Conservation (phyloP, 148 eudicot genomes). For the Camellia japonica region DNA sequence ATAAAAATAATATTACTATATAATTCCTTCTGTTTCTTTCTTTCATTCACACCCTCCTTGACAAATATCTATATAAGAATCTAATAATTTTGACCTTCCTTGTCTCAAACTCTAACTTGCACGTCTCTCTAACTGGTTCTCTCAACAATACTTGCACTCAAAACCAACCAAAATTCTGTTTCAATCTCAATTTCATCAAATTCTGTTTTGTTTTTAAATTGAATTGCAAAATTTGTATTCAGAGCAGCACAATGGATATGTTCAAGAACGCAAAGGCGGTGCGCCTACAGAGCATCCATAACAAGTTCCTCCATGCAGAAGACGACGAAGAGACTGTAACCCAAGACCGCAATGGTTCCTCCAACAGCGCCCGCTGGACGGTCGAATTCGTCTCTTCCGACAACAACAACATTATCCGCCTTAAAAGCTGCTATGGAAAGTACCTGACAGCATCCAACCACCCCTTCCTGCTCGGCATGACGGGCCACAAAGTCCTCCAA, state of each 20-base stretch:
- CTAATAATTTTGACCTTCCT: no score
- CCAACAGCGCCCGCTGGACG: constrained; percentile 34
- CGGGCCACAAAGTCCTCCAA: constrained; percentile 50
- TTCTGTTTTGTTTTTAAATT: constrained; percentile 11
- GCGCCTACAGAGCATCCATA: constrained; percentile 52
- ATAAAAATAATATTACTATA: no score
- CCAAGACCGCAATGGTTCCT: constrained; percentile 33
- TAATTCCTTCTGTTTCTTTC: no score
- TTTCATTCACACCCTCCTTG: no score
- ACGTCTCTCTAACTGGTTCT: no score
- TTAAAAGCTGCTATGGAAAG: constrained; percentile 48
- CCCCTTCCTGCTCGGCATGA: constrained; percentile 51
- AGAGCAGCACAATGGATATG: constrained; percentile 41
- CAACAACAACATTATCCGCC: constrained; percentile 29
- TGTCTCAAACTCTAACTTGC: no score
- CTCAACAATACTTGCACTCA: no score
- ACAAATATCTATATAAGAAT: no score
- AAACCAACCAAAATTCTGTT: no score
- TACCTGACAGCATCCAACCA: constrained; percentile 49
- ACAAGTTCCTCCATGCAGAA: constrained; percentile 52
- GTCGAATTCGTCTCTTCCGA: constrained; percentile 31
- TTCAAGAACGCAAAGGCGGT: constrained; percentile 69
- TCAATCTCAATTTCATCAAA: neutral
- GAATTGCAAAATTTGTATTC: constrained; percentile 1
- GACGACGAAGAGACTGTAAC: constrained; percentile 49